These are phyloP conservation scores for Scheffersomyces titani DNA, from an alignment of 1,139 yeast genomes.

Conservation along the genomic window DNA sequence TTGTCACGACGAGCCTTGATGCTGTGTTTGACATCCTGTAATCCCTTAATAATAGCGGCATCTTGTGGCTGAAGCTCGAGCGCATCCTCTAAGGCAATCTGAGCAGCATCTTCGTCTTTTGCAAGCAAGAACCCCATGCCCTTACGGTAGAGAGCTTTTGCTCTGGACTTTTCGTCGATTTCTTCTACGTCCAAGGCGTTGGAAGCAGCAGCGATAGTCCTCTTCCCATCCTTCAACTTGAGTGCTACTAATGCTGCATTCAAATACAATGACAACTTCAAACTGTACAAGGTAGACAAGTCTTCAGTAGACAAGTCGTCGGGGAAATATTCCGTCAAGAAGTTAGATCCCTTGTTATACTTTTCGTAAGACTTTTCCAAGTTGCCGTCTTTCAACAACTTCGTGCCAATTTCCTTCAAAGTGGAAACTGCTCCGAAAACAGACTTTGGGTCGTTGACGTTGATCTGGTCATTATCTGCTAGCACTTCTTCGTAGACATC, in stretches of 20 bases:
- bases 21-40: slow-evolving; percentile 57
- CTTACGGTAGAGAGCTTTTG: slow-evolving; percentile 85
- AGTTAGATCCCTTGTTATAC: slow-evolving; percentile 69
- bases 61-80: slow-evolving; percentile 68
- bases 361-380: slow-evolving; percentile 59
- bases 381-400: slow-evolving; percentile 66
- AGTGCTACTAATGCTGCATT: slow-evolving; percentile 78
- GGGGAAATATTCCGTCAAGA: slow-evolving; percentile 73
- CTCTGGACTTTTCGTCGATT: slow-evolving; percentile 66
- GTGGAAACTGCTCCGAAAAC: slow-evolving; percentile 65
- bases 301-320: slow-evolving; percentile 63
- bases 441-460: slow-evolving; percentile 56
- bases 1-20: slow-evolving; percentile 60
- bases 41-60: slow-evolving; percentile 68
- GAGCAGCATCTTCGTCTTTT: slow-evolving; percentile 74
- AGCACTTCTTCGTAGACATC: slow-evolving; percentile 79
- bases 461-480: slow-evolving; percentile 71
- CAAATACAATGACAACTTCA: slow-evolving; percentile 64
- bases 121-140: slow-evolving; percentile 69
- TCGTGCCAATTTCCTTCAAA: slow-evolving; percentile 82
- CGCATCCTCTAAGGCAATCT: slow-evolving; percentile 67
- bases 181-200: slow-evolving; percentile 66
- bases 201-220: slow-evolving; percentile 60
- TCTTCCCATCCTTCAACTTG: slow-evolving; percentile 58
- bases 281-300: slow-evolving; percentile 44